These are phyloP conservation scores for Micromonas commoda DNA, from an alignment of 139 green algal species.

Conservation along the genomic window DNA sequence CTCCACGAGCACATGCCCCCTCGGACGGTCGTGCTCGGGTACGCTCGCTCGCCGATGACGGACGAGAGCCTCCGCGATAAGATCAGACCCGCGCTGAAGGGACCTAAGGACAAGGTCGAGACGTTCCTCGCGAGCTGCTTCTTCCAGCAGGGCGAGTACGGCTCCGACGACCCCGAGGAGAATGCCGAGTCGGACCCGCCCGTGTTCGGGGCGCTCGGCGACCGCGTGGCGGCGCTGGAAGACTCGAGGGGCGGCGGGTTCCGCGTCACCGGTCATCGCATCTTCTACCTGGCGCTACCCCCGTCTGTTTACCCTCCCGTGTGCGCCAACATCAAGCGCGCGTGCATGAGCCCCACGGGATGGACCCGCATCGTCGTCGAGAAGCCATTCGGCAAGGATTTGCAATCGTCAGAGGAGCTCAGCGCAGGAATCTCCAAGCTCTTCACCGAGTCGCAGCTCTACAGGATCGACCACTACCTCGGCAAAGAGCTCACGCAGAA, in stretches of 20 bases:
- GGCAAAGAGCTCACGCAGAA: slow-evolving; percentile 96
- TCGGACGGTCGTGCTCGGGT: slow-evolving; percentile 87
- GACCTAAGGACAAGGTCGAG: slow-evolving; percentile 53
- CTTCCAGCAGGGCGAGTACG: background rate
- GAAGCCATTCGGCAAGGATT: slow-evolving; percentile 71
- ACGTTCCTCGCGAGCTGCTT: slow-evolving; percentile 58
- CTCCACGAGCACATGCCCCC: slow-evolving; percentile 79
- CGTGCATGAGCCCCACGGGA: slow-evolving; percentile 14
- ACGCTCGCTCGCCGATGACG: slow-evolving; percentile 82
- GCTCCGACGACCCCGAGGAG: background rate
- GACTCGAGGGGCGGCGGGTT: background rate
- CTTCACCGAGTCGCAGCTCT: slow-evolving; percentile 46
- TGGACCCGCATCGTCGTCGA: slow-evolving; percentile 45
- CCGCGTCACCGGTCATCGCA: background rate
- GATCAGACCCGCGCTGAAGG: slow-evolving; percentile 74
- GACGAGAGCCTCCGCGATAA: slow-evolving; percentile 77
- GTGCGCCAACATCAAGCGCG: slow-evolving; percentile 27
- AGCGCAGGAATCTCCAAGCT: slow-evolving; percentile 58
- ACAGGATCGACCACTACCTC: slow-evolving; percentile 95
- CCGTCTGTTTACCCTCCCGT: slow-evolving; percentile 88
- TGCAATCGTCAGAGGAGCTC: slow-evolving; percentile 71
- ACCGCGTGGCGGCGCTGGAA: background rate
- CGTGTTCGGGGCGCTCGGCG: background rate
- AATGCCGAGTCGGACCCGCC: background rate
- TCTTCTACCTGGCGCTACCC: slow-evolving; percentile 95